Base-by-base conservation (phyloP, 2,329 filamentous ascomycete genomes). In the Venturia asperata region DNA sequence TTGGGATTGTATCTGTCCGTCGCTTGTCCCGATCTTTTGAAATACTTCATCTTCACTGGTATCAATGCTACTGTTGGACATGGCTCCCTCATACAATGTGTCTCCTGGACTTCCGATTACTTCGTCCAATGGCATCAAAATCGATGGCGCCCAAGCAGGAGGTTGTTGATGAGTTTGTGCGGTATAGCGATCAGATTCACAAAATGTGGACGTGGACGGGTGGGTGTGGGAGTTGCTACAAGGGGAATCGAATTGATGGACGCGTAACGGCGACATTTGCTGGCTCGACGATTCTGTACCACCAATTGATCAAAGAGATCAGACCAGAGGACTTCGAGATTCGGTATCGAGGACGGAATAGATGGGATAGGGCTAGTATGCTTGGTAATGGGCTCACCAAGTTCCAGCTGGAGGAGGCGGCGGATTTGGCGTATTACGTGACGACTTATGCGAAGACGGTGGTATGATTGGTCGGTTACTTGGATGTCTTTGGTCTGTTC, bases 11-110 rank as follows among this genome's bases (percentile, higher is more conserved):
- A 90, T 69, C 76, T 89, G 6, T 87, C 87, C 0, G 69, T 86
- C 0, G 83, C 83, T 0, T 83, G 84, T 0, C 86, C 87, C 0
- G 83, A 82, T 0, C 6, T 89, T 89, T 67, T 87, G 0, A 91
- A 90, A 68, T 75, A 90, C 0, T 77, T 88, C 34, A 24, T 65
- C n/a, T 27, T 65, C 19, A 62, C 21, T 19, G 64, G 64, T n/a
- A 41, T 60, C 5, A 58, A 63, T 34, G 66, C 66, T 13, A 42
- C 63, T 17, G 67, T 65, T 63, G 65, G 52, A 5, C 24, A 62
- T 9, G 65, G 65, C 37, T 61, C 39, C 17, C 37, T 49, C 7
- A 42, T 67, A 5, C 64, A 64, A 47, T 6, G 13, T 13, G 52
- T 52, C 43, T 65, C 66, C 27, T 60, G 39, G 34, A 65, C 67